These are phyloP conservation scores for Ramularia endophylla DNA, from an alignment of 2,329 filamentous ascomycete species.

Conservation along the genomic window DNA sequence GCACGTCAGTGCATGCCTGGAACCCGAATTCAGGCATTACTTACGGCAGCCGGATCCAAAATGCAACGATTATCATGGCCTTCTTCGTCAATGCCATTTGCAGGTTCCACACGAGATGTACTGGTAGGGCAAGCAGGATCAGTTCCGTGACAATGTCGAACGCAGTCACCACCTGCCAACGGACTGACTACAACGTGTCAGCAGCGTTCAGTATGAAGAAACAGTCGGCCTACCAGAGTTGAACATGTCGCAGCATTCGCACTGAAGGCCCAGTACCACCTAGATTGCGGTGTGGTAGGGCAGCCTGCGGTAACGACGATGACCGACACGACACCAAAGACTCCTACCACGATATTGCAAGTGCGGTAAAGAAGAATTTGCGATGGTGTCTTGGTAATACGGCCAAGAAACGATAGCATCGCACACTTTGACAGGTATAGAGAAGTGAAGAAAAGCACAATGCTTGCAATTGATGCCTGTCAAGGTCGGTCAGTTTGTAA, in stretches of 20 bases:
- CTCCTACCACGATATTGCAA: conserved; percentile 19
- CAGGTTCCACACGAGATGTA: conserved; percentile 33
- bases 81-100: conserved; percentile 34
- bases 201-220: conserved; percentile 5
- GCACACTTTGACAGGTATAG: conserved; percentile 29
- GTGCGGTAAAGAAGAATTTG: conserved; percentile 24
- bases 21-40: conserved; percentile 4
- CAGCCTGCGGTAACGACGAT: conserved; percentile 26
- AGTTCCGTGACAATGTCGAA: conserved; percentile 36
- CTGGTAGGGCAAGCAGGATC: conserved; percentile 26
- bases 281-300: conserved; percentile 13
- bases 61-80: conserved; percentile 32
- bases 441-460: conserved; percentile 26
- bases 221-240: conserved; percentile 20
- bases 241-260: conserved; percentile 21
- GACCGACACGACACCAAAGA: conserved; percentile 27
- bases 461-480: conserved; percentile 24
- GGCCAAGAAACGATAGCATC: conserved; percentile 28
- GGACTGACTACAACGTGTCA: conserved; percentile 14
- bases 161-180: conserved; percentile 35
- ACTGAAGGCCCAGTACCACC: conserved; percentile 28
- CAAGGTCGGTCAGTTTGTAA: conserved; percentile 5
- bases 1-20: conserved; percentile 1
- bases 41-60: conserved; percentile 34
- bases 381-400: conserved; percentile 25